Evolutionary conservation across 2,329 filamentous ascomycete genomes (phyloP), one percentile per base, ranked within the genome.

Genomic region (Hypoxylon sp.): DNA sequence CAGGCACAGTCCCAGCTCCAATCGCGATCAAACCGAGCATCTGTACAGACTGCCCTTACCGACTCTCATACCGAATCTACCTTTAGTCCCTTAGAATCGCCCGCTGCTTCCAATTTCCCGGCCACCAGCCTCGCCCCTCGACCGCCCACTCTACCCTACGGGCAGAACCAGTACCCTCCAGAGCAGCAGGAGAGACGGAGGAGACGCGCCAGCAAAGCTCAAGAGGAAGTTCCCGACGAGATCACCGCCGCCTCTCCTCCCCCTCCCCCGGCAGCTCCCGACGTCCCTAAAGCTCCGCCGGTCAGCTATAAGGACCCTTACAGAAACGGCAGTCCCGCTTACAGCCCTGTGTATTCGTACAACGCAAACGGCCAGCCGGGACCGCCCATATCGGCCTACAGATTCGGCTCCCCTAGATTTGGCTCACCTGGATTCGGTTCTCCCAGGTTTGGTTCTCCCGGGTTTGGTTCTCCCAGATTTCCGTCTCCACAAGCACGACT

Each of bases 271-370:
- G 76, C 79, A 46, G 85, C 83, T 27, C 84, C 88, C 62, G 87
- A 90, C 64, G 83, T 81, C 23, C 84, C 87, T 51, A 80, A 79
- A 67, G 81, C 78, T 7, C 84, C 84, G 33, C 85, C 88, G 3
- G 67, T 80, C 29, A 85, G 82, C 69, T 87, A 85, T 71, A 81
- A 77, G 59, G 77, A 80, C 27, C 79, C 82, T 7, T 76, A 79
- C 64, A 77, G 74, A 35, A 76, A 74, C 62, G 72, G 73, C 42
- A 73, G 69, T 15, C 65, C 67, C 15, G 65, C 71, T 4, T 71
- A 73, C 48, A 70, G 69, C 26, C 65, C 67, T 17, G 65, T 71
- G 7, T 71, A 74, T 51, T 68, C 67, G 20, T 69, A 71, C 65
- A 64, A 69, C 67, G 58, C 67, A 61, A 62, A 72, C 52, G 65